Percentiles rank a stretch among this genome's conserved stretches.
These are phyloP conservation scores for Shiraia sp. DNA, from an alignment of 2,329 filamentous ascomycete species.

Conservation along the genomic window DNA sequence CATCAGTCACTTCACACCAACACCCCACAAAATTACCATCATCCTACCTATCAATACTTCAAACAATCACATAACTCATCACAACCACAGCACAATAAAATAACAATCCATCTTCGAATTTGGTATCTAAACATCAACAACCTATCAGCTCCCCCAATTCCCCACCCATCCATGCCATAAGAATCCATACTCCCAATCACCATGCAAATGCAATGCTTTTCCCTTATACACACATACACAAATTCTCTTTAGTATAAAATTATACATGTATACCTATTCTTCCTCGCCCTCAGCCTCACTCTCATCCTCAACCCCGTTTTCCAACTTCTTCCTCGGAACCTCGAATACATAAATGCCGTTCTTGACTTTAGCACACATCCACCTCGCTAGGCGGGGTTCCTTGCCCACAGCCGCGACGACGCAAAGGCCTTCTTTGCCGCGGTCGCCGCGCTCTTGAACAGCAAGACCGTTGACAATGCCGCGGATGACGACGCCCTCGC, in stretches of 20 bases:
- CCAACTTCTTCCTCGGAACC: constrained; percentile 56
- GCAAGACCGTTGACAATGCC: constrained; percentile 89
- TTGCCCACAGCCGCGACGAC: constrained; percentile 85
- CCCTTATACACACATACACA: not conserved
- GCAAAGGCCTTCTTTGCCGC: constrained; percentile 73
- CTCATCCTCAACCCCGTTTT: constrained; percentile 20
- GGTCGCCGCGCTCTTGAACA: constrained; percentile 80
- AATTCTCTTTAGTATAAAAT: too few relatives aligned
- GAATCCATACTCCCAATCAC: too few relatives aligned
- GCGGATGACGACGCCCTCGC: constrained; percentile 52
- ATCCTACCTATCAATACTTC: too few relatives aligned
- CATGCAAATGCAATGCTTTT: constrained; percentile 2
- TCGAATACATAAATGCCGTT: constrained; percentile 92
- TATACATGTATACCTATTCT: not conserved
- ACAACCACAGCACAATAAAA: too few relatives aligned
- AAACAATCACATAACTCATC: too few relatives aligned
- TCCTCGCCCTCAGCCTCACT: too few relatives aligned
- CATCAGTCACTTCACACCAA: too few relatives aligned
- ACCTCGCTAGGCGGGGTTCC: constrained; percentile 82
- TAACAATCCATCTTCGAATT: too few relatives aligned
- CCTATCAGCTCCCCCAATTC: too few relatives aligned
- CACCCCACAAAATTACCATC: too few relatives aligned
- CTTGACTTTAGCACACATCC: constrained; percentile 69
- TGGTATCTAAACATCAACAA: too few relatives aligned
- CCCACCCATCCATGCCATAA: too few relatives aligned